Conservation (phyloP, 2,329 filamentous ascomycete species). For the Fusarium circinatum region DNA sequence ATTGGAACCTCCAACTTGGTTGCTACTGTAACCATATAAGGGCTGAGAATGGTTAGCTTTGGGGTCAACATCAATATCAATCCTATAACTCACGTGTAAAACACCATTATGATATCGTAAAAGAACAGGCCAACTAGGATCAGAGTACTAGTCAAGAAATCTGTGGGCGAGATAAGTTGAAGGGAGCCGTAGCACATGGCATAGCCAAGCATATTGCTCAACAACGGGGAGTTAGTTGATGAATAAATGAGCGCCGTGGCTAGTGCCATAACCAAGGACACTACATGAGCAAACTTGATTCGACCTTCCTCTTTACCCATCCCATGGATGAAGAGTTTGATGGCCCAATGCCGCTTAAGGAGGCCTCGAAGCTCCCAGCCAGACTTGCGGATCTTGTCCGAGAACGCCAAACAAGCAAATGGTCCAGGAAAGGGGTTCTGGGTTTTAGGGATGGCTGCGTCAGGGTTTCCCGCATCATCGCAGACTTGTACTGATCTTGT, state of each 20-base stretch:
- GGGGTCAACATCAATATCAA: background rate
- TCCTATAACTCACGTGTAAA: conserved; percentile 72
- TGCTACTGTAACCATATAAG: conserved; percentile 88
- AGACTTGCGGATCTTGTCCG: conserved; percentile 35
- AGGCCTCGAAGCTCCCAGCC: conserved; percentile 64
- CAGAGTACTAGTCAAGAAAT: conserved; percentile 82
- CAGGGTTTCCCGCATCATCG: conserved; percentile 48
- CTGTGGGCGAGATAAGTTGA: conserved; percentile 87
- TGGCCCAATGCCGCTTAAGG: conserved; percentile 62
- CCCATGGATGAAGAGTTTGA: conserved; percentile 63
- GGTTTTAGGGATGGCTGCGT: conserved; percentile 37
- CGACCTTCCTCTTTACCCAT: conserved; percentile 58
- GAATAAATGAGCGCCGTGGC: conserved; percentile 71
- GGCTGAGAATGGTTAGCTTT: conserved; percentile 57
- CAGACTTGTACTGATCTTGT: conserved; percentile 52
- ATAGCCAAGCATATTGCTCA: conserved; percentile 89
- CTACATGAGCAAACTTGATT: conserved; percentile 66
- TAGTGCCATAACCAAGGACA: conserved; percentile 66
- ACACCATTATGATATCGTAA: conserved; percentile 95
- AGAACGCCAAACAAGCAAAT: conserved; percentile 49
- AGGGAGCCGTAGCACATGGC: conserved; percentile 87
- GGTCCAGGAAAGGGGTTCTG: conserved; percentile 47
- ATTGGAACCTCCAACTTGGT: conserved; percentile 91
- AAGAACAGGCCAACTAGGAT: conserved; percentile 85
- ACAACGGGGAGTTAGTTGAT: conserved; percentile 64